Evolutionary conservation across 306 rosid species (phyloP).

Genomic region (Sicyos baderoa): DNA sequence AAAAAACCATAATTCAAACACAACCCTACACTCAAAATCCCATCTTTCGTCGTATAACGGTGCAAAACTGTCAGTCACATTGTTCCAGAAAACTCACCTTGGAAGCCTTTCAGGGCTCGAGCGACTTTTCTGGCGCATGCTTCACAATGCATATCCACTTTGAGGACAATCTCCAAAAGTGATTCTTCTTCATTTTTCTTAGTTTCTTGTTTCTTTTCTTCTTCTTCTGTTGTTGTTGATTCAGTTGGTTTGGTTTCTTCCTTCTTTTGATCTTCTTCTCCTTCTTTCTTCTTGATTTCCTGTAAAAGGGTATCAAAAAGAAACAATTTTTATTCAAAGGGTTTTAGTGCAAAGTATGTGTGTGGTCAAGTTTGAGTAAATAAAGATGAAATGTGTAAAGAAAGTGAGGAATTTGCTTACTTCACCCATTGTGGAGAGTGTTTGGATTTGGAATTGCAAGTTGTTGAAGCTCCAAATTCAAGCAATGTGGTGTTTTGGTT

Average conservation of each 20-base stretch:
- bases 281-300: conserved; percentile 31
- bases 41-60: neutral
- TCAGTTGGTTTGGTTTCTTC: conserved; percentile 12
- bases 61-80: neutral
- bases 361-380: no score
- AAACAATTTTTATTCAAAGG: neutral
- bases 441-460: conserved; percentile 19
- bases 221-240: neutral
- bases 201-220: conserved; percentile 25
- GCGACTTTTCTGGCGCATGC: conserved; percentile 93
- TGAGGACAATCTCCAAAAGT: conserved; percentile 61
- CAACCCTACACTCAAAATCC: neutral
- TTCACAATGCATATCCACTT: conserved; percentile 96
- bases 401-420: conserved; percentile 35
- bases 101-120: conserved; percentile 74
- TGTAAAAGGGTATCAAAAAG: conserved; percentile 10
- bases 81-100: conserved; percentile 37
- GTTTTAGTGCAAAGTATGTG: neutral
- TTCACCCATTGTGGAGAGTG: conserved; percentile 42
- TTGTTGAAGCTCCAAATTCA: conserved; percentile 5
- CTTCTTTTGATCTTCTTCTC: conserved; percentile 28
- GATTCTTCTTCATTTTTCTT: conserved; percentile 40
- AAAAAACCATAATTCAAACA: neutral
- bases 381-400: no score
- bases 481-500: neutral